Conservation (phyloP, 371 early-diverging fungal genomes). For the Lichtheimia ornata region DNA sequence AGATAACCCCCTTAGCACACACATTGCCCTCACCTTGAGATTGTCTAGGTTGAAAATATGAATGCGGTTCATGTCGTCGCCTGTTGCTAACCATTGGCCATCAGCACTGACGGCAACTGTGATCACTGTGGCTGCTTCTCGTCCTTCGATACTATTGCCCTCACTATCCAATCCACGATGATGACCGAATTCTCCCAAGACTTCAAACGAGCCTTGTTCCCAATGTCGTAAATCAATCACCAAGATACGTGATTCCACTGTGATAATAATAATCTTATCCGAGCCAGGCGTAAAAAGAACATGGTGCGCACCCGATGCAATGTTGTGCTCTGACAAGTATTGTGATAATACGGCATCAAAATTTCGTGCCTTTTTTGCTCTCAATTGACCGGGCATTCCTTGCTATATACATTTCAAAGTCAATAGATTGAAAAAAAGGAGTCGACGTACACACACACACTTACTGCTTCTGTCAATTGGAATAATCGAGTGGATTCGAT, state of each 20-base stretch:
- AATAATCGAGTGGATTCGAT: conserved; percentile 74
- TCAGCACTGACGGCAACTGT: conserved; percentile 75
- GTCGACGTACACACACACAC: neutral
- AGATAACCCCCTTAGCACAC: neutral
- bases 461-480: conserved; percentile 57
- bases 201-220: conserved; percentile 52
- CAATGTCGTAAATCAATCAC: conserved; percentile 63
- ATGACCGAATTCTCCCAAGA: conserved; percentile 61
- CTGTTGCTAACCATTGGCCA: conserved; percentile 81
- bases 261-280: conserved; percentile 62
- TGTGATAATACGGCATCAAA: conserved; percentile 42
- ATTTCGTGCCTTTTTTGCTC: conserved; percentile 52
- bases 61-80: conserved; percentile 74
- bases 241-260: conserved; percentile 64
- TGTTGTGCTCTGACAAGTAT: conserved; percentile 32
- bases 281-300: conserved; percentile 76
- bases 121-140: conserved; percentile 58
- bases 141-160: conserved; percentile 44
- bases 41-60: conserved; percentile 79
- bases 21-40: conserved; percentile 56
- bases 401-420: neutral
- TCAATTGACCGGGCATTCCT: conserved; percentile 31
- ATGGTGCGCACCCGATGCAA: conserved; percentile 55
- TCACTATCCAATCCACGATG: conserved; percentile 63
- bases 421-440: too few relatives aligned